These are phyloP conservation scores for Thermothielavioides terrestris DNA, from an alignment of 495 filamentous ascomycete genomes.

Conservation along the genomic window DNA sequence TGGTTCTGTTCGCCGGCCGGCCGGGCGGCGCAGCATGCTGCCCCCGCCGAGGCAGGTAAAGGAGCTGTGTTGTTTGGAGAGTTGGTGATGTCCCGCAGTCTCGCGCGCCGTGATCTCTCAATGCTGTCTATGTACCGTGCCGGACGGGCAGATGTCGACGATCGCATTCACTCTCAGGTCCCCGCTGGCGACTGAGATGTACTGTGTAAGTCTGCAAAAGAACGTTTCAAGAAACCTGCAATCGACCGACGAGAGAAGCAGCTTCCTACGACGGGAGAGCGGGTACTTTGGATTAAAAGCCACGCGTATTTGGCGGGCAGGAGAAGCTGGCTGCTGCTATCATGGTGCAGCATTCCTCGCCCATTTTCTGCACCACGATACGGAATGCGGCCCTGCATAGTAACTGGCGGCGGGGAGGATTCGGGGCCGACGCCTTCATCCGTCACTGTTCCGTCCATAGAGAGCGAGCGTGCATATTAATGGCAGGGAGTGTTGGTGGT, in stretches of 20 bases:
- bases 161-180: too few species aligned
- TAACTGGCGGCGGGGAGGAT: background rate
- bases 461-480: slow-evolving; percentile 12
- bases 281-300: background rate
- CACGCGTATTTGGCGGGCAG: background rate
- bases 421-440: too few species aligned
- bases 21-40: background rate
- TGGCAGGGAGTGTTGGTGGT: background rate
- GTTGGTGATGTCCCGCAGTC: background rate
- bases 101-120: too few species aligned
- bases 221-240: too few species aligned
- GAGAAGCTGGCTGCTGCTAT: background rate
- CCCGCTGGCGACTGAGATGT: too few species aligned
- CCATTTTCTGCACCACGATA: background rate
- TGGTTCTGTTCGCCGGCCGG: background rate
- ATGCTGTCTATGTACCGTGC: too few species aligned
- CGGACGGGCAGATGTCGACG: background rate
- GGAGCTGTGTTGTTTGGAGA: too few species aligned
- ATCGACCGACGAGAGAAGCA: too few species aligned
- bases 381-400: background rate
- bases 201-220: too few species aligned
- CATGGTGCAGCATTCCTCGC: background rate
- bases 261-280: too few species aligned
- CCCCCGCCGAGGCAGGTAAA: background rate
- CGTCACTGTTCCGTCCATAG: slow-evolving; percentile 3